Evolutionary conservation across 2,329 filamentous ascomycete genomes (phyloP).

Genomic region (Arachnopeziza araneosa): DNA sequence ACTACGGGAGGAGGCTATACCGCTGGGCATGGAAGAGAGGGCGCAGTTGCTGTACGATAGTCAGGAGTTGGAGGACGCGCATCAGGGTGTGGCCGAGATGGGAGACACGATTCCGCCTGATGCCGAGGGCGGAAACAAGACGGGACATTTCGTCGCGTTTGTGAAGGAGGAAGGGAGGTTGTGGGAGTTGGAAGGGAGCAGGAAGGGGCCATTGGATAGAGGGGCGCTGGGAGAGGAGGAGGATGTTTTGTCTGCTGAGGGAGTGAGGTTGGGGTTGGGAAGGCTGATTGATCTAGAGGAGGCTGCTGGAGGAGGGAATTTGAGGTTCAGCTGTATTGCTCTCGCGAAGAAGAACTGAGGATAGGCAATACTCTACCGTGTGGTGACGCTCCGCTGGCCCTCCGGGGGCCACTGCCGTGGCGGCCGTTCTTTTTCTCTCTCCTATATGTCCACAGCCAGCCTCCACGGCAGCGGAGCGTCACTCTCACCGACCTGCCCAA

Average conservation of each 20-base stretch:
- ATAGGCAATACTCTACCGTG: not conserved
- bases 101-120: conserved; percentile 75
- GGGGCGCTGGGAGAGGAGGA: not conserved
- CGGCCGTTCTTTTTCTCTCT: too few species aligned
- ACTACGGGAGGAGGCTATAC: conserved; percentile 52
- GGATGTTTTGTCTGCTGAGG: conserved; percentile 1
- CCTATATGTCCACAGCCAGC: too few species aligned
- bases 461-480: too few species aligned
- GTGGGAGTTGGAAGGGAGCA: conserved; percentile 65
- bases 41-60: conserved; percentile 74
- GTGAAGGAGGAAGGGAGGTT: conserved; percentile 67
- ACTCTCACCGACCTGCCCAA: too few species aligned
- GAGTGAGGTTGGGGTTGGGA: conserved; percentile 48
- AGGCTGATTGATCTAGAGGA: not conserved
- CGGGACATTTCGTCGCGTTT: conserved; percentile 96
- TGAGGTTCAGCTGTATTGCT: conserved; percentile 29
- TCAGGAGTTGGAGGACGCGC: conserved; percentile 68
- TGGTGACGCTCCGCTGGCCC: too few species aligned
- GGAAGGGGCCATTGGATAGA: conserved; percentile 50
- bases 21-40: conserved; percentile 59
- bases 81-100: conserved; percentile 67
- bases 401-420: too few species aligned
- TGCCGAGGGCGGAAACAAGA: conserved; percentile 58
- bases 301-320: conserved; percentile 13
- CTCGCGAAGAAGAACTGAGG: conserved; percentile 8